Conservation (phyloP, 768 basidiomycete genomes). For the Paxillus ammoniavirescens region DNA sequence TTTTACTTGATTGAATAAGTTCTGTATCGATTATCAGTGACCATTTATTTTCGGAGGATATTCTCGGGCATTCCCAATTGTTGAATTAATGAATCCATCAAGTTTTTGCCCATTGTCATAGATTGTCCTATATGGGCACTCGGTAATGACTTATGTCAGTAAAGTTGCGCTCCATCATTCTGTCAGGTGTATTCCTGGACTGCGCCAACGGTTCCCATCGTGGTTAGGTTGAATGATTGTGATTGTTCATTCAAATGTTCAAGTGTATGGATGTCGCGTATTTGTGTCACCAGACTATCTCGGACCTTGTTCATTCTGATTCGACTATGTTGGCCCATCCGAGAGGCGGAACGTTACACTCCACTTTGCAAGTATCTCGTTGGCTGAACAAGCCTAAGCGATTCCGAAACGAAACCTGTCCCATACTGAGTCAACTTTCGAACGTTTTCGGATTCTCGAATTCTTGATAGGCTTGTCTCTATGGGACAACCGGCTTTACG, state of each 20-base stretch:
- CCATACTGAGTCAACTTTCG: too few species aligned
- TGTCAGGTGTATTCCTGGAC: constrained; percentile 8
- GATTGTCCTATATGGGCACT: constrained; percentile 25
- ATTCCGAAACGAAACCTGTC: too few species aligned
- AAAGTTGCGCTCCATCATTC: constrained; percentile 3
- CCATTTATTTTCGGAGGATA: constrained; percentile 10
- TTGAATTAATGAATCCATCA: constrained; percentile 17
- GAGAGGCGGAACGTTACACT: too few species aligned
- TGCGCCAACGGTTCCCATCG: constrained; percentile 4
- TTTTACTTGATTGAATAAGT: constrained; percentile 9
- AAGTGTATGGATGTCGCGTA: constrained; percentile 1
- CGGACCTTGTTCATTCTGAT: background rate
- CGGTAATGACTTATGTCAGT: constrained; percentile 27
- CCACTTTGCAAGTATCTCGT: too few species aligned
- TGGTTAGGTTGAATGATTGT: background rate
- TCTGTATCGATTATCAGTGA: background rate
- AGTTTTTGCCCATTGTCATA: constrained; percentile 23
- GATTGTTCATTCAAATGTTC: background rate
- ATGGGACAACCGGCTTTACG: constrained; percentile 25
- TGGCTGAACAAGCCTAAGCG: too few species aligned
- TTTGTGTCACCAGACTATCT: background rate
- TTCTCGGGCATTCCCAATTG: background rate
- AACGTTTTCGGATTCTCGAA: too few species aligned
- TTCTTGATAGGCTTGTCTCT: background rate
- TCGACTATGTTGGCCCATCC: background rate